Conservation (phyloP, 202 grass and related monocot genomes). For the Panicum virgatum region DNA sequence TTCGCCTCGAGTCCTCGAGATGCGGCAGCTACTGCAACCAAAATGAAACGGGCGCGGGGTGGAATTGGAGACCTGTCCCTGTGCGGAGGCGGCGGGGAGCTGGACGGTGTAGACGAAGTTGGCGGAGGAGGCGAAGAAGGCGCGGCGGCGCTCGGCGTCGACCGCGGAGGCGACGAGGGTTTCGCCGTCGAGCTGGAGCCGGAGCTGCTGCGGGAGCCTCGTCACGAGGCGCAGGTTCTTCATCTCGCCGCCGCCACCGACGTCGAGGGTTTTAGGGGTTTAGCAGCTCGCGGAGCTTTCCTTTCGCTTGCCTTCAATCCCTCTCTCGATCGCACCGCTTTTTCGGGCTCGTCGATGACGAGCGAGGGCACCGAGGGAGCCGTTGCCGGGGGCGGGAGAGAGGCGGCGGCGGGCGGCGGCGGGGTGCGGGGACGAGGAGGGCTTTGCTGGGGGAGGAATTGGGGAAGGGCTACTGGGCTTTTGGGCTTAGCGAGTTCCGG, state of each 20-base stretch:
- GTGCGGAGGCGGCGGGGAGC: constrained; percentile 49
- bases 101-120: constrained; percentile 71
- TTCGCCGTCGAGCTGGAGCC: constrained; percentile 58
- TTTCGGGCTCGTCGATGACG: background rate
- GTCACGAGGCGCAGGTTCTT: constrained; percentile 77
- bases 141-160: constrained; percentile 69
- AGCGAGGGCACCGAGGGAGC: background rate
- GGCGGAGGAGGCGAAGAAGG: constrained; percentile 82
- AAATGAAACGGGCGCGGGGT: background rate
- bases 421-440: too few species aligned
- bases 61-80: constrained; percentile 38
- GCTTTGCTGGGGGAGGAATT: too few species aligned
- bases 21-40: background rate
- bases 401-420: too few species aligned
- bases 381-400: too few species aligned
- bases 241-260: constrained; percentile 31
- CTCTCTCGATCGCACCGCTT: background rate
- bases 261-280: background rate
- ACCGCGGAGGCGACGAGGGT: constrained; percentile 56
- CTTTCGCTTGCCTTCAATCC: background rate
- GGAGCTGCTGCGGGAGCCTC: constrained; percentile 60
- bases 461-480: too few species aligned
- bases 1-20: background rate
- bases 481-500: too few species aligned
- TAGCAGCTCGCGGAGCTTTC: background rate